Base-by-base conservation (phyloP, 495 filamentous ascomycete genomes). In the Rhypophila decipiens region DNA sequence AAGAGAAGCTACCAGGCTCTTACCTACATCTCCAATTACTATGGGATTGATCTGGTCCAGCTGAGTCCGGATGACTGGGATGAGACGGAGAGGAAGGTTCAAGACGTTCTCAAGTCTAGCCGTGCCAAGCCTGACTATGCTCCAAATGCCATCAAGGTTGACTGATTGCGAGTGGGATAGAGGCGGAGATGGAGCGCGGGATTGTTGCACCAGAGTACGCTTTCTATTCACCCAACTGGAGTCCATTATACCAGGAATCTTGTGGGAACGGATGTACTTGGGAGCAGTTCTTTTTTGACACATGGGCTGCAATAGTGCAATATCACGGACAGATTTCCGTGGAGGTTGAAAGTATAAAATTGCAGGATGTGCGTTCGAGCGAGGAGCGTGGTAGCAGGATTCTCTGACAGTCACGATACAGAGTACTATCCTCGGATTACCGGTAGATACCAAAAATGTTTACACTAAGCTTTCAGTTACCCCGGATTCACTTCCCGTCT, bases 101-200 rank as follows among this genome's bases (percentile, higher is more conserved):
- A 95, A 71, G 76, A 75, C 38, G 80, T 90, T 31, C 87, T 95
- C 72, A 90, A 90, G 71, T 88, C 80, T 52, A 79, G 78, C 37
- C 77, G 88, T 42, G 82, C 87, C 24, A 80, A 80, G 51, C 69
- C 77, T 2, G 77, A 75, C 42, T 85, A 68, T 44, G 69, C 65
- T n/a, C 72, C 72, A 8, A 67, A 59, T 44, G 64, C 60, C 36
- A 52, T 50, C 9, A 50, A 35, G 24, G 9, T 23, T 17, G 33
- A 27, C 21, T 24, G 15, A 42, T 33, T 12, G 39, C 39, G 22
- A 8, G 22, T 24, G 23, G 15, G 2, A 22, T 11, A 2, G n/a
- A 21, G 20, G 10, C 17, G 7, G 7, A 31, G 27, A 31, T n/a
- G n/a, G n/a, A n/a, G n/a, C n/a, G n/a, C n/a, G n/a, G n/a, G n/a